Conservation (phyloP, 208 protist species). For the Phytomonas francai region DNA sequence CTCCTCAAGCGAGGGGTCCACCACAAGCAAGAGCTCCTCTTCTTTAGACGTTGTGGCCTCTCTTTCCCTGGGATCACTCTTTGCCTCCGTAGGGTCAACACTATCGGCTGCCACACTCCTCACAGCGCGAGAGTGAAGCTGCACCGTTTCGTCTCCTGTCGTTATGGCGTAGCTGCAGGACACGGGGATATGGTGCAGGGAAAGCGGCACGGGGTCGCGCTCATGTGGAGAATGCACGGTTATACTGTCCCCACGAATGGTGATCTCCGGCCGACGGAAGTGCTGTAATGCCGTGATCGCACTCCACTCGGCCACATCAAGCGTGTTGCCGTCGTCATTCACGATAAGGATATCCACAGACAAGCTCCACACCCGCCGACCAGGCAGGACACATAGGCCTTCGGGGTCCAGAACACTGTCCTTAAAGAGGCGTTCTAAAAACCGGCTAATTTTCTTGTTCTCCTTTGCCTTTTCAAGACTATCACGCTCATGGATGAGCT, state of each 20-base stretch:
- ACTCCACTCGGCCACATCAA: slow-evolving; percentile 85
- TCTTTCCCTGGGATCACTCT: not conserved
- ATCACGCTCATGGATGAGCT: slow-evolving; percentile 81
- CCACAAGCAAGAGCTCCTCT: slow-evolving; percentile 38
- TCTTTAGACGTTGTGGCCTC: not conserved
- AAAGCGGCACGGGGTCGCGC: slow-evolving; percentile 91
- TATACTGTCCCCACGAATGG: slow-evolving; percentile 78
- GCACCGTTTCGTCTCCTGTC: slow-evolving; percentile 22
- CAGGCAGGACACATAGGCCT: slow-evolving; percentile 92
- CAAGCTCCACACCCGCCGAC: slow-evolving; percentile 89
- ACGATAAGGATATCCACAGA: slow-evolving; percentile 80
- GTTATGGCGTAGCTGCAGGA: slow-evolving; percentile 68
- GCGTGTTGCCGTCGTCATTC: slow-evolving; percentile 93
- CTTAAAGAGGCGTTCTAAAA: slow-evolving; percentile 84
- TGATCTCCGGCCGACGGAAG: slow-evolving; percentile 92
- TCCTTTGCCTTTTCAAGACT: slow-evolving; percentile 18
- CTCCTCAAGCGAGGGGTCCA: slow-evolving; percentile 69
- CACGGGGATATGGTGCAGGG: slow-evolving; percentile 92
- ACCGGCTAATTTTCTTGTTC: slow-evolving; percentile 46
- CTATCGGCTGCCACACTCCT: not conserved
- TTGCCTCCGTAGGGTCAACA: not conserved
- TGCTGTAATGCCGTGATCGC: slow-evolving; percentile 85
- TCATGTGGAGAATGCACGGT: slow-evolving; percentile 85
- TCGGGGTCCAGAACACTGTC: slow-evolving; percentile 93
- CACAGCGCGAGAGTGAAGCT: not conserved